Percentiles rank a stretch among this genome's conserved stretches.
Evolutionary conservation across 768 basidiomycete species (phyloP).

Genomic region (Auriscalpium vulgare): DNA sequence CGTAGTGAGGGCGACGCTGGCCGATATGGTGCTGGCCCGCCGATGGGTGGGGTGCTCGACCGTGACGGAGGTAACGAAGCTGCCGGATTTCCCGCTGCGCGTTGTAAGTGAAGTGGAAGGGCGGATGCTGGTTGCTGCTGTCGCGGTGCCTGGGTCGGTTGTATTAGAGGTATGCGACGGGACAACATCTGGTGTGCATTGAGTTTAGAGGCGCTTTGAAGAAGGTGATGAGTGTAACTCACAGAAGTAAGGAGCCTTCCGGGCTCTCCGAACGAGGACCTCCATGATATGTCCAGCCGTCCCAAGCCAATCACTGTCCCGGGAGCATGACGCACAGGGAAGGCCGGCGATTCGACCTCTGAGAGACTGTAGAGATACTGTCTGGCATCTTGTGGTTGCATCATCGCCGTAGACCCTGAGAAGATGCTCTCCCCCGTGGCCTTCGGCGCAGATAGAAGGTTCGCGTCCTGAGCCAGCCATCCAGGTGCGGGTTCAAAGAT

Average conservation of each 20-base stretch:
- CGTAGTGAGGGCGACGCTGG: constrained; percentile 32
- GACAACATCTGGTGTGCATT: constrained; percentile 53
- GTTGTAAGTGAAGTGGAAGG: constrained; percentile 70
- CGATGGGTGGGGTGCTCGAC: constrained; percentile 47
- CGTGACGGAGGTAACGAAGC: constrained; percentile 46
- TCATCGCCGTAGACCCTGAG: constrained; percentile 54
- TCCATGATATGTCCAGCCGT: constrained; percentile 85
- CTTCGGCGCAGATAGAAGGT: constrained; percentile 24
- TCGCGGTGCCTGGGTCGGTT: constrained; percentile 24
- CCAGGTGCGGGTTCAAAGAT: constrained; percentile 63
- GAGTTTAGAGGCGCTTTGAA: neutral
- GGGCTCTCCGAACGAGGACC: constrained; percentile 76
- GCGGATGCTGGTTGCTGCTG: constrained; percentile 54
- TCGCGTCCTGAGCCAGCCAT: constrained; percentile 54
- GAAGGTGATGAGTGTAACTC: constrained; percentile 13
- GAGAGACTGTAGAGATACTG: constrained; percentile 84
- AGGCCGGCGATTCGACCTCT: constrained; percentile 36
- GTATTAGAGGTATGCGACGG: constrained; percentile 58
- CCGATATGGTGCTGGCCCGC: constrained; percentile 34
- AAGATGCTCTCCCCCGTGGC: constrained; percentile 33
- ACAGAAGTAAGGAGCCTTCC: constrained; percentile 82
- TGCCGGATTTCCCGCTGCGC: constrained; percentile 30
- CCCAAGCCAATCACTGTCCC: constrained; percentile 76
- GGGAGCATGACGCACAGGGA: constrained; percentile 45
- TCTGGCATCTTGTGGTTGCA: constrained; percentile 78